Evolutionary conservation across 176 grass and related monocot species (phyloP), one percentile per base, ranked within the genome.

Genomic region (Bolboschoenus planiculmis): DNA sequence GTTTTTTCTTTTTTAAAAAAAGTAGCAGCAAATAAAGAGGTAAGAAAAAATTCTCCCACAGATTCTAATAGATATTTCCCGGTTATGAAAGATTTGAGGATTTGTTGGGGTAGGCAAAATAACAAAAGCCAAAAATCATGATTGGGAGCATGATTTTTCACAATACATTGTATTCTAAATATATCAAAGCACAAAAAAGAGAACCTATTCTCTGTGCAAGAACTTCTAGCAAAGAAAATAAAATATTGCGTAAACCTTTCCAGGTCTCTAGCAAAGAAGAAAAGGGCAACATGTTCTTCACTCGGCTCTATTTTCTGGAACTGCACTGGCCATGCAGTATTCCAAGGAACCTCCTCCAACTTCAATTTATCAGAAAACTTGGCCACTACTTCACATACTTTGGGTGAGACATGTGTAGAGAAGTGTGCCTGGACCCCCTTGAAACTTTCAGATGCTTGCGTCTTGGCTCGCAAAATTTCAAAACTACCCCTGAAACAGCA

Each of bases 191-290:
- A 10, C 80, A 40, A 86, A 7, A 39, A 29, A 2, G 48, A 70
- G 59, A 86, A 11, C 13, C 78, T 63, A 88, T 84, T 10, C 73
- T 78, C 39, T 33, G n/a, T 74, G 56, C 50, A 81, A 26, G 57
- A 58, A 61, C 60, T 7, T 36, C n/a, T 61, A 79, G 40, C 39
- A 64, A 83, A 37, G 24, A 70, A 60, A 71, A 24, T 86, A 62
- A 78, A 58, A 72, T 56, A 66, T 74, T 43, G 74, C n/a, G 18
- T 51, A 47, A 89, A 96, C 97, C 97, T 96, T 83, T 90, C 87
- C 79, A 80, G 20, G 86, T 99, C 97, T 89, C 91, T 93, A 83
- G 97, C 97, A 89, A 99, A 99, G 88, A 96, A 99, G 83, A 90
- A 99, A 85, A 99, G 83, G 70, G 86, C 93, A 86, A 99, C 91